These are phyloP conservation scores for Periconia macrospinosa DNA, from an alignment of 2,329 filamentous ascomycete genomes.

Conservation along the genomic window DNA sequence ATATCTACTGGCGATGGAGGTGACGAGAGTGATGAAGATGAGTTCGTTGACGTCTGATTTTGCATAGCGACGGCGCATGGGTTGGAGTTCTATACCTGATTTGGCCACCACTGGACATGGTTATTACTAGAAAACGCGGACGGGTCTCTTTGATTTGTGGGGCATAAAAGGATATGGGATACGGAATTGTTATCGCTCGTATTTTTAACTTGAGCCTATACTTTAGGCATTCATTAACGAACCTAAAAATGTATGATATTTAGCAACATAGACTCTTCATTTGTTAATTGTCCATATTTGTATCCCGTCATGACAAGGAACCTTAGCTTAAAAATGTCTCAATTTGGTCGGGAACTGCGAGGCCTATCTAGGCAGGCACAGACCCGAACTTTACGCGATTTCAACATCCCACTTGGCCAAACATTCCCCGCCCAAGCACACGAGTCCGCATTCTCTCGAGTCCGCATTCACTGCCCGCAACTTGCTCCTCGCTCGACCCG, in stretches of 20 bases:
- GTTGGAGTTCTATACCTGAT: constrained; percentile 18
- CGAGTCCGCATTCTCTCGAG: constrained; percentile 12
- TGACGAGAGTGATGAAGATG: constrained; percentile 51
- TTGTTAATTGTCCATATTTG: no score
- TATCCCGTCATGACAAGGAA: no score
- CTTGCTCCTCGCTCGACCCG: constrained; percentile 12
- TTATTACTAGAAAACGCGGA: no score
- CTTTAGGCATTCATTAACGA: background rate
- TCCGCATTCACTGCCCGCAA: constrained; percentile 20
- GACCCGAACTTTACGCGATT: constrained; percentile 30
- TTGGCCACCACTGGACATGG: background rate
- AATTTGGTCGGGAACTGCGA: no score
- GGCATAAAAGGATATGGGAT: no score
- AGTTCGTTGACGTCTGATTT: constrained; percentile 49
- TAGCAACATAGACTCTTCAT: background rate
- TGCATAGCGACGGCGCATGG: constrained; percentile 35
- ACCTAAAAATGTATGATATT: background rate
- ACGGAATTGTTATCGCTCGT: background rate
- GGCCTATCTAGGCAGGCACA: constrained; percentile 3
- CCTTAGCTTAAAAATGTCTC: no score
- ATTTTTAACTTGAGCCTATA: background rate
- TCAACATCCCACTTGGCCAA: constrained; percentile 27
- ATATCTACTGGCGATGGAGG: constrained; percentile 47
- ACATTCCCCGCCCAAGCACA: constrained; percentile 11
- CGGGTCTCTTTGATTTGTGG: no score